These are phyloP conservation scores for Fusarium piperis DNA, from an alignment of 2,329 filamentous ascomycete genomes.

Conservation along the genomic window DNA sequence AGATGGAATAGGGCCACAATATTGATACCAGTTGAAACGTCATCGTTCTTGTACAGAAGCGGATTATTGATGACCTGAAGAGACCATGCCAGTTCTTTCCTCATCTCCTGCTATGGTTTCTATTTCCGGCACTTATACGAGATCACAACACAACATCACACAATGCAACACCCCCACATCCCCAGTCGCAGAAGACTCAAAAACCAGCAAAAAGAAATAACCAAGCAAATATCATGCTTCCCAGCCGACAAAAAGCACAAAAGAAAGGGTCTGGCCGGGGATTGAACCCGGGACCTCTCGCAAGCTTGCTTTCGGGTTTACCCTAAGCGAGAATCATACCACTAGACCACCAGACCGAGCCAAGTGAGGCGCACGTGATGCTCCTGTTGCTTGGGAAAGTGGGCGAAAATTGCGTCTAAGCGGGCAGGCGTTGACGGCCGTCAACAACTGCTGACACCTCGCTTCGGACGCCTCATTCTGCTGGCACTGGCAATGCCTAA, in stretches of 20 bases:
- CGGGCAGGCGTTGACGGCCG: neutral
- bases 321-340: conserved; percentile 79
- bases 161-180: neutral
- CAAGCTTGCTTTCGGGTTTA: conserved; percentile 51
- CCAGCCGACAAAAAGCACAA: conserved; percentile 27
- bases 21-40: neutral
- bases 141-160: neutral
- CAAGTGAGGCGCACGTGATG: neutral
- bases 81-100: neutral
- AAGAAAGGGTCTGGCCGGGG: conserved; percentile 54
- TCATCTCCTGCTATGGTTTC: neutral
- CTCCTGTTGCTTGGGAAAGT: neutral
- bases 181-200: neutral
- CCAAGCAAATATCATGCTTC: neutral
- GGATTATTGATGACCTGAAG: neutral
- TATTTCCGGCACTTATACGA: neutral
- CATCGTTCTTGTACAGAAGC: neutral
- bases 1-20: neutral
- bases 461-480: neutral
- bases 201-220: neutral
- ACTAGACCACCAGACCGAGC: conserved; percentile 66
- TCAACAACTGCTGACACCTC: neutral
- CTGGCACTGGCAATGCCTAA: neutral
- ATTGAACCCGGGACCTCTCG: conserved; percentile 60
- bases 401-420: neutral